Conservation (phyloP, 257 asterid genomes). For the Ocimum tenuiflorum region DNA sequence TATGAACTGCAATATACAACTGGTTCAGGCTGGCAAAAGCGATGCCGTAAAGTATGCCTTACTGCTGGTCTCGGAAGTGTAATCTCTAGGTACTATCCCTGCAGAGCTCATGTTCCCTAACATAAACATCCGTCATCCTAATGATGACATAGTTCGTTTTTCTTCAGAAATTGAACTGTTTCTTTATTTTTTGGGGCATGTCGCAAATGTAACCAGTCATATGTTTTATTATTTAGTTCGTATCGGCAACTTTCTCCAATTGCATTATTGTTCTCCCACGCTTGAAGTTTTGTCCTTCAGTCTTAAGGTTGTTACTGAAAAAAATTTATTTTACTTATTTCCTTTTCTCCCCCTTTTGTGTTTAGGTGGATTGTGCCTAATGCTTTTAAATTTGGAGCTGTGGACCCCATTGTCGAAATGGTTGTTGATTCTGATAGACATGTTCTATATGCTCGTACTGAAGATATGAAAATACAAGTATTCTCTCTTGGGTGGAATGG, state of each 20-base stretch:
- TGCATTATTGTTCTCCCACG: neutral
- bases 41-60: constrained; percentile 77
- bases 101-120: constrained; percentile 5
- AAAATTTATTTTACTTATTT: constrained; percentile 15
- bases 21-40: constrained; percentile 94
- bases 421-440: constrained; percentile 89
- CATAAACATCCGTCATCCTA: neutral
- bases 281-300: constrained; percentile 25
- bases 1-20: constrained; percentile 84
- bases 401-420: constrained; percentile 90
- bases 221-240: neutral
- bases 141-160: neutral
- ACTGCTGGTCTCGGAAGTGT: constrained; percentile 85
- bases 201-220: neutral
- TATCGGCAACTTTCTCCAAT: neutral
- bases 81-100: constrained; percentile 63
- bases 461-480: constrained; percentile 87
- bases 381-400: constrained; percentile 87
- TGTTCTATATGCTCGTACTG: constrained; percentile 82
- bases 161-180: constrained; percentile 4
- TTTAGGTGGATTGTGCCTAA: constrained; percentile 97
- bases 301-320: constrained; percentile 11
- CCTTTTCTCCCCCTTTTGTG: neutral
- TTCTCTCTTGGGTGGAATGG: constrained; percentile 84
- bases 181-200: too few species aligned